Evolutionary conservation across 176 grass and related monocot species (phyloP).

Genomic region (Elymus sibiricus): DNA sequence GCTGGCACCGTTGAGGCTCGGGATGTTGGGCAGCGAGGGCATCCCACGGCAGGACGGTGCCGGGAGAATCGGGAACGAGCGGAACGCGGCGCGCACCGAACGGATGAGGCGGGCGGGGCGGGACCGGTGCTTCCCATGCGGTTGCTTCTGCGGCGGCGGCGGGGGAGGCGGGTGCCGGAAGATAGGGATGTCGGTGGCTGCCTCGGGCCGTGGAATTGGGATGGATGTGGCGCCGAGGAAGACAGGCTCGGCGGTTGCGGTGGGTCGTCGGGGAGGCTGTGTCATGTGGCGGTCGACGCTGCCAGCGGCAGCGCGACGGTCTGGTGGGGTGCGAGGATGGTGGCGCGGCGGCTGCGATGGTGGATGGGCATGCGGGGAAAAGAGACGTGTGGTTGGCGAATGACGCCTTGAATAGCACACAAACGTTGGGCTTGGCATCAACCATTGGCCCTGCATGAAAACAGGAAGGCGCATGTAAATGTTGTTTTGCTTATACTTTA

Average conservation of each 20-base stretch:
- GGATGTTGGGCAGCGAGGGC: constrained; percentile 26
- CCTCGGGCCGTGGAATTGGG: not conserved
- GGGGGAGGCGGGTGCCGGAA: constrained; percentile 1
- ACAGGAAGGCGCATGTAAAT: not conserved
- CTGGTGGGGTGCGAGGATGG: not conserved
- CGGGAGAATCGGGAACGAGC: constrained; percentile 62
- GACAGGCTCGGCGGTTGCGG: constrained; percentile 15
- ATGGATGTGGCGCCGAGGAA: constrained; percentile 22
- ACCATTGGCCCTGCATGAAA: constrained; percentile 25
- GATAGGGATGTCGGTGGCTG: not conserved
- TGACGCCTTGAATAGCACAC: constrained; percentile 7
- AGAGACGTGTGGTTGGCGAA: not conserved
- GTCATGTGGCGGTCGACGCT: constrained; percentile 45
- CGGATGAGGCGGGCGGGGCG: constrained; percentile 44
- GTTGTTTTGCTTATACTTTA: not conserved
- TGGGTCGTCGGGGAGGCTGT: constrained; percentile 43
- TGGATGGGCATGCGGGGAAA: constrained; percentile 3
- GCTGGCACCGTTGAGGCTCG: constrained; percentile 11
- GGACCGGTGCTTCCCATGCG: constrained; percentile 35
- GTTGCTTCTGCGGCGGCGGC: not conserved
- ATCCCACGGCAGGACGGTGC: constrained; percentile 45
- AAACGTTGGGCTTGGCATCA: not conserved
- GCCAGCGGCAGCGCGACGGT: constrained; percentile 12
- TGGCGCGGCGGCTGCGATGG: not conserved
- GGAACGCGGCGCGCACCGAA: constrained; percentile 60